Conservation (phyloP, 441 rosid species). For the Gossypium davidsonii region DNA sequence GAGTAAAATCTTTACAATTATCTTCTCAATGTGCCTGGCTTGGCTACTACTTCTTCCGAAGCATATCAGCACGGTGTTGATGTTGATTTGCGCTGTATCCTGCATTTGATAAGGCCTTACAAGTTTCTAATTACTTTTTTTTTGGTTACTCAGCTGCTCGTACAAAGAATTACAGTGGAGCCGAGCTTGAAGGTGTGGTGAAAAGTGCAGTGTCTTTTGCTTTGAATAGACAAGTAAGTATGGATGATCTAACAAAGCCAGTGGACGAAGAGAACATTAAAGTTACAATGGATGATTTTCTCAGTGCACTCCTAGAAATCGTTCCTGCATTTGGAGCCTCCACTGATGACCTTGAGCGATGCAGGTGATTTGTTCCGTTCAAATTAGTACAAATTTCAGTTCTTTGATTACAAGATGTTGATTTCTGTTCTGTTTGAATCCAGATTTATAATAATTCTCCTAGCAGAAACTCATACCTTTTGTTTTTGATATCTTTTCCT, state of each 20-base stretch:
- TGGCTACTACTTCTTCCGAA: neutral
- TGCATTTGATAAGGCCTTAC: slow-evolving; percentile 9
- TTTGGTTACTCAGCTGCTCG: slow-evolving; percentile 69
- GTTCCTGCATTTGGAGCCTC: slow-evolving; percentile 98
- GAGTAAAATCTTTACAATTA: neutral
- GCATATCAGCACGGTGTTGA: neutral
- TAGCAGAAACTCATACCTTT: neutral
- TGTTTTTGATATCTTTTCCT: slow-evolving; percentile 5
- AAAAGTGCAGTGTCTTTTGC: slow-evolving; percentile 98
- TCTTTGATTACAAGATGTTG: neutral
- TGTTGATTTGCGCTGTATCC: neutral
- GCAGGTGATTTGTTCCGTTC: slow-evolving; percentile 50
- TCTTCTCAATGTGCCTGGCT: neutral
- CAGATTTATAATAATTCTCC: neutral
- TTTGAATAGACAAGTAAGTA: slow-evolving; percentile 82
- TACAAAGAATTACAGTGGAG: slow-evolving; percentile 94
- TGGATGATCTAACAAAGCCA: slow-evolving; percentile 94
- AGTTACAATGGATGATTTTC: slow-evolving; percentile 90
- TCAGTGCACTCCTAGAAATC: slow-evolving; percentile 71
- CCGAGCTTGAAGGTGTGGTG: slow-evolving; percentile 97
- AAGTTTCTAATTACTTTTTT: slow-evolving; percentile 8
- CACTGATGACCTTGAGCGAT: slow-evolving; percentile 85
- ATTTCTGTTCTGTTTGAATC: neutral
- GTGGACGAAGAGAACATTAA: slow-evolving; percentile 93
- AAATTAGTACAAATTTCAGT: neutral